phyloP scores from a whole-genome alignment of 2,329 filamentous ascomycete genomes.

The Diaporthe capsici region DNA sequence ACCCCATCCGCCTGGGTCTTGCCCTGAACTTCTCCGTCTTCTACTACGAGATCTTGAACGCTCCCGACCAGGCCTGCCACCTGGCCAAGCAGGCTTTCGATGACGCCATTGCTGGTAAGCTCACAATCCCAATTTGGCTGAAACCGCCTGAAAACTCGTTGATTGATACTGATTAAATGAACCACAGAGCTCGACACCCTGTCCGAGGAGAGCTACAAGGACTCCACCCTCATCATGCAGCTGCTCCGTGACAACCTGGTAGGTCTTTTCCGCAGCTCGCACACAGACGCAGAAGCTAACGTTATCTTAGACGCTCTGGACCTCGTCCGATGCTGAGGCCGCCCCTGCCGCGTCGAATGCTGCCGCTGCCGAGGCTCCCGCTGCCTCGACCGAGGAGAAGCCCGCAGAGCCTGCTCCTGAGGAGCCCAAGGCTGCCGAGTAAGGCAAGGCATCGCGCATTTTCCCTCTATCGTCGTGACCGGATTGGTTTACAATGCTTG shows the following conservation, averaged over 20 bases:
- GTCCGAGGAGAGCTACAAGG: slow-evolving; percentile 99
- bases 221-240: slow-evolving; percentile 99
- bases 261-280: slow-evolving; percentile 51
- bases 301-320: slow-evolving; percentile 89
- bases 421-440: slow-evolving; percentile 79
- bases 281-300: slow-evolving; percentile 48
- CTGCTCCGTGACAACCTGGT: slow-evolving; percentile 97
- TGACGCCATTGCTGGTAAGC: slow-evolving; percentile 87
- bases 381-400: slow-evolving; percentile 65
- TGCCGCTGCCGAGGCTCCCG: slow-evolving; percentile 62
- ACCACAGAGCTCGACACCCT: slow-evolving; percentile 89
- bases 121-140: not conserved
- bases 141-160: not conserved
- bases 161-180: slow-evolving; percentile 35
- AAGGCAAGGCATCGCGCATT: slow-evolving; percentile 54
- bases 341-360: slow-evolving; percentile 65
- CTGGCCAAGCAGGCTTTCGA: slow-evolving; percentile 96
- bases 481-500: slow-evolving; percentile 60
- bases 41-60: slow-evolving; percentile 99
- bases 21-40: slow-evolving; percentile 98
- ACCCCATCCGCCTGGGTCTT: slow-evolving; percentile 93
- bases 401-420: slow-evolving; percentile 67
- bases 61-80: slow-evolving; percentile 97
- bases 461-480: slow-evolving; percentile 56
- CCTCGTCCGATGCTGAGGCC: slow-evolving; percentile 96